Evolutionary conservation across 768 basidiomycete genomes (phyloP).

Genomic region (Collybiopsis luxurians): DNA sequence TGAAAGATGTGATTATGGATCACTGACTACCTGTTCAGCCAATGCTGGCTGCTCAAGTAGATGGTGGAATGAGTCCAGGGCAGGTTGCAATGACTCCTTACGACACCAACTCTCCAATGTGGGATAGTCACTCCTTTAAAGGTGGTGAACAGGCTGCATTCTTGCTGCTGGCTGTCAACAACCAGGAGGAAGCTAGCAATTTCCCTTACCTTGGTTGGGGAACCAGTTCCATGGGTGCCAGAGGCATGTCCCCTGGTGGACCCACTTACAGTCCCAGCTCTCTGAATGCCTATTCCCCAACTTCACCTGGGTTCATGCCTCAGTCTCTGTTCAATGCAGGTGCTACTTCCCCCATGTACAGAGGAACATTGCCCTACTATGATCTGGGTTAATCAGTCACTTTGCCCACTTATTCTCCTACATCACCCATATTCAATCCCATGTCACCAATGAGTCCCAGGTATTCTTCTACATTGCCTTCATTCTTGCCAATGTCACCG

Average conservation of each 20-base stretch:
- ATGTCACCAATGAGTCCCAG: slow-evolving; percentile 85
- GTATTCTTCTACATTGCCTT: slow-evolving; percentile 84
- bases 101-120: slow-evolving; percentile 85
- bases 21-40: slow-evolving; percentile 86
- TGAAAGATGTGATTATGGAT: slow-evolving; percentile 97
- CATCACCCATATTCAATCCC: slow-evolving; percentile 77
- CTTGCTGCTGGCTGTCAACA: slow-evolving; percentile 89
- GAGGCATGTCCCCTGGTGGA: slow-evolving; percentile 85
- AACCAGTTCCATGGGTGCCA: slow-evolving; percentile 78
- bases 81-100: slow-evolving; percentile 97
- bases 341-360: slow-evolving; percentile 82
- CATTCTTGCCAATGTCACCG: slow-evolving; percentile 83
- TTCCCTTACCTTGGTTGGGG: slow-evolving; percentile 76
- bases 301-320: slow-evolving; percentile 81
- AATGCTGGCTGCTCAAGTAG: slow-evolving; percentile 73
- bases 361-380: slow-evolving; percentile 84
- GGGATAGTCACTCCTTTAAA: slow-evolving; percentile 73
- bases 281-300: slow-evolving; percentile 85
- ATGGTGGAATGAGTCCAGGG: slow-evolving; percentile 88
- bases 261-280: slow-evolving; percentile 91
- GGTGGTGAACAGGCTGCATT: slow-evolving; percentile 89
- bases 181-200: slow-evolving; percentile 76
- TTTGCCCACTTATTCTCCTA: slow-evolving; percentile 86
- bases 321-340: slow-evolving; percentile 73
- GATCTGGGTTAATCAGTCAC: slow-evolving; percentile 61